These are phyloP conservation scores for Stromatinia cepivora DNA, from an alignment of 2,329 filamentous ascomycete species.

Conservation along the genomic window DNA sequence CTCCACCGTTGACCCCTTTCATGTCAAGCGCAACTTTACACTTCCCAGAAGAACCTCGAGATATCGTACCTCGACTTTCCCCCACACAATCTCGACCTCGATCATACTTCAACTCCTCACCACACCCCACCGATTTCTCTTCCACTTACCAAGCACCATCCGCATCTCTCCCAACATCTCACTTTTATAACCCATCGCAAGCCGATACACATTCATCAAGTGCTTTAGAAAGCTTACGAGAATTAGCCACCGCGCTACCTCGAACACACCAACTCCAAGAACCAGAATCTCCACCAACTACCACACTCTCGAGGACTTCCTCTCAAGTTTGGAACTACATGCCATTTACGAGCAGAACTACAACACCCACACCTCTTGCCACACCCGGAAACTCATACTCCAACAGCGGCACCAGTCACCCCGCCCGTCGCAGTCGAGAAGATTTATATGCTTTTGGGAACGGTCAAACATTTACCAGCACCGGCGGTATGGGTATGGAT, in stretches of 20 bases:
- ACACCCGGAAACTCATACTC: slow-evolving; percentile 37
- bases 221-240: slow-evolving; percentile 36
- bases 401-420: slow-evolving; percentile 26
- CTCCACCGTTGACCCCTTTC: slow-evolving; percentile 41
- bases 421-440: slow-evolving; percentile 31
- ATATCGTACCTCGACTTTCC: slow-evolving; percentile 64
- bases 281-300: slow-evolving; percentile 23
- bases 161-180: slow-evolving; percentile 43
- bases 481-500: slow-evolving; percentile 46
- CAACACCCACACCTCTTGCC: slow-evolving; percentile 31
- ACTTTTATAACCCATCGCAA: slow-evolving; percentile 20
- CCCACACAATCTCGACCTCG: slow-evolving; percentile 60
- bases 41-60: slow-evolving; percentile 52
- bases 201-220: slow-evolving; percentile 29
- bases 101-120: slow-evolving; percentile 54
- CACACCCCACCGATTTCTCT: slow-evolving; percentile 25
- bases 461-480: slow-evolving; percentile 42
- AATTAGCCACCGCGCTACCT: slow-evolving; percentile 37
- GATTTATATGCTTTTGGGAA: slow-evolving; percentile 33
- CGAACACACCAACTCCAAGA: slow-evolving; percentile 23
- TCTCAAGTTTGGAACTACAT: slow-evolving; percentile 40
- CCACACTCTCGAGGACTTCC: slow-evolving; percentile 31
- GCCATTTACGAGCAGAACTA: slow-evolving; percentile 34
- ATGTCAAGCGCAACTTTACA: slow-evolving; percentile 45
- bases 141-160: slow-evolving; percentile 41